Percentiles rank a stretch among this genome's conserved stretches.
Evolutionary conservation across 2,329 filamentous ascomycete genomes (phyloP).

Genomic region (Hortaea sp.): DNA sequence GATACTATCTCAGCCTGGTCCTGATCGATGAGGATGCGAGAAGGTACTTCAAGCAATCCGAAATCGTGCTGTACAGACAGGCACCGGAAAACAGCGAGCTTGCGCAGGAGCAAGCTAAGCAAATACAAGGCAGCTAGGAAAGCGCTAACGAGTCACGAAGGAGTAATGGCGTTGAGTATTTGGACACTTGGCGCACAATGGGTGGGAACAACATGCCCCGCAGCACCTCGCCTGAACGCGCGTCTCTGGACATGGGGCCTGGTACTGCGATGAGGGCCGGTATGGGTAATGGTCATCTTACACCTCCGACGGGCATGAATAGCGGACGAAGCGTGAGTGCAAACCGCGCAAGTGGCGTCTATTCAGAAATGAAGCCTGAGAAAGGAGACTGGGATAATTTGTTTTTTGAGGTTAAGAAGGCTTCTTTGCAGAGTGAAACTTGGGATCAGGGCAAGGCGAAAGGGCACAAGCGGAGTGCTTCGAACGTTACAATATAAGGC

Average conservation of each 20-base stretch:
- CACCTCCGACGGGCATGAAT: background rate
- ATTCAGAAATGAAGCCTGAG: conserved; percentile 2
- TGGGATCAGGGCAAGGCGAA: background rate
- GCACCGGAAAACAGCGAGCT: conserved; percentile 41
- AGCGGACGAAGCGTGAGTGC: background rate
- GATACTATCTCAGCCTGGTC: conserved; percentile 94
- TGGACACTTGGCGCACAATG: background rate
- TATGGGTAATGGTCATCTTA: background rate
- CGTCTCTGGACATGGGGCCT: background rate
- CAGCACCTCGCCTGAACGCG: background rate
- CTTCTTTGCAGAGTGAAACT: background rate
- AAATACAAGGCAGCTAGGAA: conserved; percentile 28
- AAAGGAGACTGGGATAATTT: conserved; percentile 7
- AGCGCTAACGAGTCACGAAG: conserved; percentile 21
- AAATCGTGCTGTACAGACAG: conserved; percentile 93
- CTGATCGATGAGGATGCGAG: conserved; percentile 61
- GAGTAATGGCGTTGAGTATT: conserved; percentile 8
- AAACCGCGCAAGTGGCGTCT: conserved; percentile 1
- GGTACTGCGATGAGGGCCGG: background rate
- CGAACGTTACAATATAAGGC: background rate
- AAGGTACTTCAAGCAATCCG: conserved; percentile 97
- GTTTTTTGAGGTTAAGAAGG: conserved; percentile 2
- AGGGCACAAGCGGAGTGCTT: background rate
- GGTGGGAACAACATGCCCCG: background rate
- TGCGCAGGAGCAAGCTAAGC: conserved; percentile 38